These are phyloP conservation scores for Debaryomyces sp. DNA, from an alignment of 1,139 yeast genomes.

Conservation along the genomic window DNA sequence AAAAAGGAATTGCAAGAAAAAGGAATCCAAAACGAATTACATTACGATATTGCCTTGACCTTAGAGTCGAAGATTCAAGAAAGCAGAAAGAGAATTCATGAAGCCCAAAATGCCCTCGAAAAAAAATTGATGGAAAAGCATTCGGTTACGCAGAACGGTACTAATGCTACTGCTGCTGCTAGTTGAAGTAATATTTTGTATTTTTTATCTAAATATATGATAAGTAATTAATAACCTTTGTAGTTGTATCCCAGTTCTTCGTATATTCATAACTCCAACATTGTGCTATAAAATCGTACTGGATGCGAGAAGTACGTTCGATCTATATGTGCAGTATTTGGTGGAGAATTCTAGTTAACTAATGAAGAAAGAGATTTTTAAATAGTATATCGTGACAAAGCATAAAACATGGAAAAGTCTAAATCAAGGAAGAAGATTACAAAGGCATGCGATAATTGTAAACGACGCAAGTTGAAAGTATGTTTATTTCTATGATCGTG, in stretches of 20 bases:
- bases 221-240: not conserved
- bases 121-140: slow-evolving; percentile 3
- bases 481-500: slow-evolving; percentile 1
- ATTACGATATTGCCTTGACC: slow-evolving; percentile 20
- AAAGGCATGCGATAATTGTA: slow-evolving; percentile 44
- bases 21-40: slow-evolving; percentile 18
- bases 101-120: slow-evolving; percentile 9
- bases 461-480: slow-evolving; percentile 39
- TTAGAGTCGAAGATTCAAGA: slow-evolving; percentile 18
- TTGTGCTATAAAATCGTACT: not conserved
- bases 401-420: not conserved
- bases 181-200: not conserved
- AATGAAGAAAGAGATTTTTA: not conserved
- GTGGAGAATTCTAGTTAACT: not conserved
- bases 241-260: not conserved
- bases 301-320: not conserved
- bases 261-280: not conserved
- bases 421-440: slow-evolving; percentile 31
- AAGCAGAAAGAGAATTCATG: slow-evolving; percentile 5
- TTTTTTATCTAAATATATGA: not conserved
- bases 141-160: not conserved
- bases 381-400: not conserved
- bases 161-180: not conserved
- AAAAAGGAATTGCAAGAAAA: slow-evolving; percentile 9
- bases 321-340: not conserved